Conservation (phyloP, 2,329 filamentous ascomycete species). For the Gnomoniopsis sp. region DNA sequence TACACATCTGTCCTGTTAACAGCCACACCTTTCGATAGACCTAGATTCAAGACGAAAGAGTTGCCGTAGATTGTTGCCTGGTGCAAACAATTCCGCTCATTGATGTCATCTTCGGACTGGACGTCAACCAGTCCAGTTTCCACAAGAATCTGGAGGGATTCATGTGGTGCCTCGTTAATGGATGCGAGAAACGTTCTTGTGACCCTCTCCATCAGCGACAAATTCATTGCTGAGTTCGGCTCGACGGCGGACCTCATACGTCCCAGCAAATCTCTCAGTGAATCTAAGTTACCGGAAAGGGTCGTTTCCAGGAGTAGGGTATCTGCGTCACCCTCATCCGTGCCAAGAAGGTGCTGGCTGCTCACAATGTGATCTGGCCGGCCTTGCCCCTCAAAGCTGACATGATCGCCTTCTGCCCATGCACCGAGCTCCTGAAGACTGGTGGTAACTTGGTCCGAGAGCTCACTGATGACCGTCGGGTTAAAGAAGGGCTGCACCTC, state of each 20-base stretch:
- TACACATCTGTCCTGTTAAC: conserved; percentile 86
- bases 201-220: conserved; percentile 66
- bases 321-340: conserved; percentile 87
- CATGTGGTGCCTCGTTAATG: conserved; percentile 77
- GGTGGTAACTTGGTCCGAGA: conserved; percentile 96
- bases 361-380: conserved; percentile 60
- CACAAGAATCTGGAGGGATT: conserved; percentile 72
- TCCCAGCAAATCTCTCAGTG: conserved; percentile 75
- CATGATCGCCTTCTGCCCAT: conserved; percentile 94
- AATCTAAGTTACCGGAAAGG: conserved; percentile 73
- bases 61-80: conserved; percentile 96
- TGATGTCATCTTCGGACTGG: conserved; percentile 95
- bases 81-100: conserved; percentile 92
- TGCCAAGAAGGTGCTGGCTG: conserved; percentile 63
- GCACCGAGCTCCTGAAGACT: conserved; percentile 90
- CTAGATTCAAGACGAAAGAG: conserved; percentile 70
- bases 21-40: conserved; percentile 71
- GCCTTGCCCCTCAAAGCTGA: conserved; percentile 65
- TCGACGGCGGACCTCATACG: conserved; percentile 57
- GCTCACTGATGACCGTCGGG: conserved; percentile 89
- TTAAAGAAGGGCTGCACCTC: conserved; percentile 99
- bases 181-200: conserved; percentile 89
- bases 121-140: conserved; percentile 82
- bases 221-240: conserved; percentile 40
- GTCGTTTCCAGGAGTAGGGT: conserved; percentile 85